Evolutionary conservation across 2,329 filamentous ascomycete species (phyloP).

Genomic region (Talaromyces sp.): DNA sequence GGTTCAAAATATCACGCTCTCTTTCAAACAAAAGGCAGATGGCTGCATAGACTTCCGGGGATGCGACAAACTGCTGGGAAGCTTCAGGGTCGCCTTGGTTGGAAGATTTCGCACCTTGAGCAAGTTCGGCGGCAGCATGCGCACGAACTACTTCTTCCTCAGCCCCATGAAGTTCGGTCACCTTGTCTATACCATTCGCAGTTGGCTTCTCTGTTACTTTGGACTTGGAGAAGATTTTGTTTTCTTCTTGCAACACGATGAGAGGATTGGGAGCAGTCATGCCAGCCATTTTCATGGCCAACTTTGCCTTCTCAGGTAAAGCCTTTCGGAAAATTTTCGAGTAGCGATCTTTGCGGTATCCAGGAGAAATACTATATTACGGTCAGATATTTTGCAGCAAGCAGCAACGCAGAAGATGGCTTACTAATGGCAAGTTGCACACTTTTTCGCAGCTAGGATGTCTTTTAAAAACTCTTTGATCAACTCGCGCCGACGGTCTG

Average conservation of each 20-base stretch:
- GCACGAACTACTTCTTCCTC: constrained; percentile 54
- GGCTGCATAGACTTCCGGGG: constrained; percentile 75
- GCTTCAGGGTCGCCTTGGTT: constrained; percentile 32
- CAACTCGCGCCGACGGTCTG: constrained; percentile 67
- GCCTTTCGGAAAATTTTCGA: constrained; percentile 91
- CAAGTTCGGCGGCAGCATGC: constrained; percentile 37
- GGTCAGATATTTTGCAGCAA: constrained; percentile 14
- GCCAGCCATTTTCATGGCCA: constrained; percentile 65
- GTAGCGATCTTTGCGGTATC: constrained; percentile 81
- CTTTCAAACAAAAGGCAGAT: constrained; percentile 76
- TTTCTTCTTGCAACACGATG: constrained; percentile 49
- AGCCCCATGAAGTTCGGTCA: constrained; percentile 51
- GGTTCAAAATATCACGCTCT: constrained; percentile 73
- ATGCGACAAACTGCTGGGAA: constrained; percentile 69
- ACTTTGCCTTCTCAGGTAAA: constrained; percentile 66
- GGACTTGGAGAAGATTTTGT: constrained; percentile 10
- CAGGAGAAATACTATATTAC: constrained; percentile 61
- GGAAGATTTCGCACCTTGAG: constrained; percentile 14
- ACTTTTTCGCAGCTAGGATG: constrained; percentile 64
- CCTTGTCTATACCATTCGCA: constrained; percentile 31
- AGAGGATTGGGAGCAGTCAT: constrained; percentile 68
- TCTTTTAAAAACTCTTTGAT: constrained; percentile 76
- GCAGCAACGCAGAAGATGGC: constrained; percentile 14
- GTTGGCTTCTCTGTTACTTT: constrained; percentile 22
- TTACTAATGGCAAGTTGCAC: constrained; percentile 57